A percentile compares a stretch with the other conserved stretches of the same genome.
These are phyloP conservation scores for Pyrus communis DNA, from an alignment of 306 rosid genomes.

Conservation along the genomic window DNA sequence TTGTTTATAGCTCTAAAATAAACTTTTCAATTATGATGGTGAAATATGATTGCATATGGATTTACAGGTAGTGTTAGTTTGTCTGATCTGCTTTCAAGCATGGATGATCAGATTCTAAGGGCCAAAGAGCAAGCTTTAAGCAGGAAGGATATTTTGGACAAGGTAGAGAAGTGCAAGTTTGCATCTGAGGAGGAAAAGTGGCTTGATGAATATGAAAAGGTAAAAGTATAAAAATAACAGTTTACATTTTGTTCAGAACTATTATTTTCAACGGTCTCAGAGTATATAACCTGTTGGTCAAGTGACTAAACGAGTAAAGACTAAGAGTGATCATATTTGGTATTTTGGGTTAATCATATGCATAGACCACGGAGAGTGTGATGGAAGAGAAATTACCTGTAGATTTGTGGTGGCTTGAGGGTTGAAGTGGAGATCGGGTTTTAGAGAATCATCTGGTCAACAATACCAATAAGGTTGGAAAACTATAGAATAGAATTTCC, in stretches of 20 bases:
- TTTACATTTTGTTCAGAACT: not conserved
- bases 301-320: too few species aligned
- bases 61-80: slow-evolving; percentile 49
- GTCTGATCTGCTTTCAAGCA: slow-evolving; percentile 67
- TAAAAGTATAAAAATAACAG: slow-evolving; percentile 6
- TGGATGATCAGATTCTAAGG: slow-evolving; percentile 72
- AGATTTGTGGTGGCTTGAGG: not conserved
- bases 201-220: slow-evolving; percentile 96
- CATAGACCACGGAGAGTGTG: not conserved
- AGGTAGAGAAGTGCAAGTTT: slow-evolving; percentile 75
- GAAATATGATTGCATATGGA: slow-evolving; percentile 3
- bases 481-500: not conserved
- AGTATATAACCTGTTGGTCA: too few species aligned
- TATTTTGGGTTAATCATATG: not conserved
- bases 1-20: not conserved
- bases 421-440: not conserved
- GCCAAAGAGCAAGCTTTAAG: slow-evolving; percentile 87
- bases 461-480: not conserved
- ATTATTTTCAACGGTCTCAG: not conserved
- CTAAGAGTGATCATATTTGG: not conserved
- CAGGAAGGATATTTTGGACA: slow-evolving; percentile 86
- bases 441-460: not conserved
- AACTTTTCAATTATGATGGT: not conserved
- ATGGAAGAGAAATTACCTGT: not conserved
- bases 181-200: slow-evolving; percentile 91